Percentiles rank a stretch among this genome's conserved stretches.
phyloP scores from a whole-genome alignment of 148 eudicot genomes.

The Camellia lanceoleosa region DNA sequence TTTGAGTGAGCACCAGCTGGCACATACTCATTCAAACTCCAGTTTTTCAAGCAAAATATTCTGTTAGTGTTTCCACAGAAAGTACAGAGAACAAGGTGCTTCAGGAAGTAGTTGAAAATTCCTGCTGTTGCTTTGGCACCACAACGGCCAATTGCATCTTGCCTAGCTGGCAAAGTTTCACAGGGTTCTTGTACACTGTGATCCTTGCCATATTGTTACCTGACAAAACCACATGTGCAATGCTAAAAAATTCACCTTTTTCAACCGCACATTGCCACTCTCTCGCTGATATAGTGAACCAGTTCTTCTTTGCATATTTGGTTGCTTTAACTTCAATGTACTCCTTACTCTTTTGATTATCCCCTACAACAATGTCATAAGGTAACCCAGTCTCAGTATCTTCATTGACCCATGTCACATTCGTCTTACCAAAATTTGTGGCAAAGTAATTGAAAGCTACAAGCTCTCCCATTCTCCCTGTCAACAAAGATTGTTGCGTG shows the following conservation, averaged over 20 bases:
- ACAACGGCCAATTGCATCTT: constrained; percentile 60
- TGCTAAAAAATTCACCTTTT: constrained; percentile 68
- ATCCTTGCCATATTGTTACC: constrained; percentile 42
- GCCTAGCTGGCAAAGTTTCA: constrained; percentile 57
- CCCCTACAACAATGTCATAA: constrained; percentile 63
- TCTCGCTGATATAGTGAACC: constrained; percentile 68
- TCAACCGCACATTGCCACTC: constrained; percentile 92
- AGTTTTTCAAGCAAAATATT: no score
- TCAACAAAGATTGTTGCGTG: constrained; percentile 42
- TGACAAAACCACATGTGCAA: constrained; percentile 63
- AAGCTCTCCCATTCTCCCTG: constrained; percentile 76
- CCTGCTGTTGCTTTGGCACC: constrained; percentile 36
- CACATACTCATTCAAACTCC: no score
- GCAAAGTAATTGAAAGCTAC: constrained; percentile 66
- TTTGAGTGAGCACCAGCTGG: no score
- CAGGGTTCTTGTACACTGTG: constrained; percentile 64
- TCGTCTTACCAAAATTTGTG: constrained; percentile 30
- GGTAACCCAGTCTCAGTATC: constrained; percentile 73
- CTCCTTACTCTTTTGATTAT: constrained; percentile 39
- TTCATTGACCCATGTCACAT: constrained; percentile 79
- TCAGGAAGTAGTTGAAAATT: background rate
- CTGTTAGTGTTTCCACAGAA: background rate
- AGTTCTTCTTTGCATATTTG: constrained; percentile 53
- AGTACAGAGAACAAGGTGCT: background rate
- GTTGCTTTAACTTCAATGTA: constrained; percentile 91